Evolutionary conservation across 2,329 filamentous ascomycete genomes (phyloP).

Genomic region (Orbilia brochopaga): DNA sequence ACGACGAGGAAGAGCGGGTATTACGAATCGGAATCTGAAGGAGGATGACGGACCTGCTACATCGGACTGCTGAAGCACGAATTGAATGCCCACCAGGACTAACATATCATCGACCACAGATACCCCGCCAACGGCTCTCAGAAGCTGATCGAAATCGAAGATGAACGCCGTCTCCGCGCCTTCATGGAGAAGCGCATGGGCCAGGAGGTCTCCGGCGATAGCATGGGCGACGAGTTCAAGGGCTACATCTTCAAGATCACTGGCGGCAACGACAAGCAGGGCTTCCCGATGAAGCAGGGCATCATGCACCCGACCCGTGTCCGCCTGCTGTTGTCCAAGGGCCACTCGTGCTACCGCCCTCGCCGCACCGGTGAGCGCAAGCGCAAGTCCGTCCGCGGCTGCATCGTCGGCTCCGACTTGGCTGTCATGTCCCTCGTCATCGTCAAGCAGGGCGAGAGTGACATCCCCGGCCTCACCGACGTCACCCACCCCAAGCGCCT

Average conservation of each 20-base stretch:
- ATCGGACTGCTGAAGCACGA: neutral
- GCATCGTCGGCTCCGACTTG: slow-evolving; percentile 96
- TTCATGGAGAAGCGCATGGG: slow-evolving; percentile 93
- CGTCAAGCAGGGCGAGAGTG: slow-evolving; percentile 95
- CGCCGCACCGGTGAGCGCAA: slow-evolving; percentile 98
- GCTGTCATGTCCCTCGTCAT: slow-evolving; percentile 92
- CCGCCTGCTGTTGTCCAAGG: slow-evolving; percentile 86
- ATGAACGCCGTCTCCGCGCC: slow-evolving; percentile 98
- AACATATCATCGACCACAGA: slow-evolving; percentile 40
- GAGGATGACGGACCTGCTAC: neutral
- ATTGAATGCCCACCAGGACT: neutral
- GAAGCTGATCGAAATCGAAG: slow-evolving; percentile 98
- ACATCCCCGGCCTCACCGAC: slow-evolving; percentile 96
- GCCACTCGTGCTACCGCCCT: slow-evolving; percentile 99
- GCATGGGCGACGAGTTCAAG: slow-evolving; percentile 98
- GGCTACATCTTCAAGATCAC: slow-evolving; percentile 99
- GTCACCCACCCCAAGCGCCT: slow-evolving; percentile 98
- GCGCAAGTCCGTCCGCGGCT: slow-evolving; percentile 98
- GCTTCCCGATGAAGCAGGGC: slow-evolving; percentile 99
- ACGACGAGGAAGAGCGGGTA: slow-evolving; percentile 6
- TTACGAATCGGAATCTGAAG: neutral
- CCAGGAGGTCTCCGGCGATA: slow-evolving; percentile 89
- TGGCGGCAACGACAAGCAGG: slow-evolving; percentile 99
- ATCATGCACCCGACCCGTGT: slow-evolving; percentile 99
- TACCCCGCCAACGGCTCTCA: slow-evolving; percentile 99